These are phyloP conservation scores for Cryptococcus amylolentus DNA, from an alignment of 1,284 basidiomycete genomes.

Conservation along the genomic window DNA sequence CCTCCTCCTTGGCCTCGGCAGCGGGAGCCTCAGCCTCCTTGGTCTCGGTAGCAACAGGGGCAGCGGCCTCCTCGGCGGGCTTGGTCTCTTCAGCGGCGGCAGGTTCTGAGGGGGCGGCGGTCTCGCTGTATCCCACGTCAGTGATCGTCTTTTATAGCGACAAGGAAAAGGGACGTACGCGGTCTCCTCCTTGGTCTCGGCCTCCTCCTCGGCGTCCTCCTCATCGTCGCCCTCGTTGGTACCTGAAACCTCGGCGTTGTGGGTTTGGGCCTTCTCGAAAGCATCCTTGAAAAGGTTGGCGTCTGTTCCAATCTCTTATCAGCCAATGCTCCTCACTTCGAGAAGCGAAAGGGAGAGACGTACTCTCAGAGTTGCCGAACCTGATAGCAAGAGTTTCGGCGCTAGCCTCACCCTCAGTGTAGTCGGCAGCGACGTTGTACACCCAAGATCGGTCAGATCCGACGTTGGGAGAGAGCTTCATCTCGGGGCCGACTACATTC, in stretches of 20 bases:
- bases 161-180: neutral
- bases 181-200: conserved; percentile 2
- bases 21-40: conserved; percentile 1
- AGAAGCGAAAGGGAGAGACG: conserved; percentile 44
- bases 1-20: neutral
- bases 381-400: conserved; percentile 96
- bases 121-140: neutral
- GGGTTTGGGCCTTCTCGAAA: conserved; percentile 78
- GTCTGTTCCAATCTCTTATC: conserved; percentile 55
- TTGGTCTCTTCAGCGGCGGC: conserved; percentile 1
- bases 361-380: conserved; percentile 95
- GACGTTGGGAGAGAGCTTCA: conserved; percentile 96
- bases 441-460: conserved; percentile 99
- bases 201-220: conserved; percentile 3
- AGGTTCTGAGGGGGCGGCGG: neutral
- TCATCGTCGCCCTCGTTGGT: conserved; percentile 14
- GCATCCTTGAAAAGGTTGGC: conserved; percentile 80
- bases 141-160: neutral
- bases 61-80: neutral
- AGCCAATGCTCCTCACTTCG: conserved; percentile 2
- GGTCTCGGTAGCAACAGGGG: neutral
- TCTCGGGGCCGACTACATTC: conserved; percentile 73
- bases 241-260: conserved; percentile 55
- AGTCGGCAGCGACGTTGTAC: conserved; percentile 95
- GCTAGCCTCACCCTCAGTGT: conserved; percentile 80